Conservation (phyloP, 352 stramenopile genomes). For the Phytophthora fragariae region DNA sequence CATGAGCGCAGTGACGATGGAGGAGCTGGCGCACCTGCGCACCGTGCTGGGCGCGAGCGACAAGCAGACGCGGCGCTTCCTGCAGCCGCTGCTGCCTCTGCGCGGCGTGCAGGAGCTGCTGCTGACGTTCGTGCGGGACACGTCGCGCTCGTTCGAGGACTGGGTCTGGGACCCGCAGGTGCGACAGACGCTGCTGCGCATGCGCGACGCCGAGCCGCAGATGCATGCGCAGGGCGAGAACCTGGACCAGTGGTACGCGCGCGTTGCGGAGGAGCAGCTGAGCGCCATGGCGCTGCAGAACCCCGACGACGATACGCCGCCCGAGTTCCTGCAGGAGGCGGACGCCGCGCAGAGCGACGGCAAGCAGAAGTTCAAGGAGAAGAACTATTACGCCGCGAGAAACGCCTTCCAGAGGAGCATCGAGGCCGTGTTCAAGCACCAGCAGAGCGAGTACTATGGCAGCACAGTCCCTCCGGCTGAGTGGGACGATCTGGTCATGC, state of each 20-base stretch:
- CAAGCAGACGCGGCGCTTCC: constrained; percentile 59
- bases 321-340: constrained; percentile 46
- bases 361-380: constrained; percentile 69
- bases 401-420: constrained; percentile 75
- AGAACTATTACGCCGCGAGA: constrained; percentile 68
- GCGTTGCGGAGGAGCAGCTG: constrained; percentile 37
- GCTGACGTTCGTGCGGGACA: constrained; percentile 70
- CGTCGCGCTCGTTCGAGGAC: constrained; percentile 68
- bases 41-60: constrained; percentile 49
- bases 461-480: constrained; percentile 38
- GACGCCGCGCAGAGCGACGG: constrained; percentile 64
- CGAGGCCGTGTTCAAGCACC: constrained; percentile 44
- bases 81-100: constrained; percentile 66
- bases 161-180: constrained; percentile 80
- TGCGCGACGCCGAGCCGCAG: constrained; percentile 47
- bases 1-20: constrained; percentile 2
- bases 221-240: constrained; percentile 35
- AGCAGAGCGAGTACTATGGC: constrained; percentile 61
- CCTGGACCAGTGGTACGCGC: constrained; percentile 57
- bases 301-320: constrained; percentile 26
- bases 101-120: constrained; percentile 75
- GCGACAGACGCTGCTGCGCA: constrained; percentile 55
- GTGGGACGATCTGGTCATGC: constrained; percentile 53
- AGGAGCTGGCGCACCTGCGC: constrained; percentile 51
- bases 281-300: constrained; percentile 23